Evolutionary conservation across 2,329 filamentous ascomycete species (phyloP), one percentile per base, ranked within the genome.

Genomic region (Microdochium nivale): DNA sequence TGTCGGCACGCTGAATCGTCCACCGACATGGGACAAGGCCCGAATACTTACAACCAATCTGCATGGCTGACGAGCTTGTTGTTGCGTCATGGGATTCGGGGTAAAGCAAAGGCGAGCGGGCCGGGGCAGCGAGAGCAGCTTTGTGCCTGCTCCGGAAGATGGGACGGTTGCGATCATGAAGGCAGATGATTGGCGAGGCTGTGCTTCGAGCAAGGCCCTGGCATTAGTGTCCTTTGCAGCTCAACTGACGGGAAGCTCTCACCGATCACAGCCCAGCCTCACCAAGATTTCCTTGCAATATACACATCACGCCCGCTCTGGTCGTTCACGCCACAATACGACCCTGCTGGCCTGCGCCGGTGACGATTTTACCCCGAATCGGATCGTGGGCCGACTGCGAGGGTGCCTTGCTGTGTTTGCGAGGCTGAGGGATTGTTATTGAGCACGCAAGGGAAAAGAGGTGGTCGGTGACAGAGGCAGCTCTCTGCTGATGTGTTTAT

Each of bases 261-360:
- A 44, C 40, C 40, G 40, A 44, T 19, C 16, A 3, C 14, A 9
- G 33, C 5, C 33, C 4, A 16, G 33, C 13, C 35, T 40, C 14
- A 8, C 13, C 32, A 9, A 16, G 13, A 14, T 40, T 40, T 16
- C 35, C 35, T 7, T 16, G 35, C 35, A 16, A 40, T 9, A 16
- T 9, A 33, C 14, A 16, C 53, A 35, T 48, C 16, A 47, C 37
- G 21, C 32, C 51, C 48, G 30, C 50, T 46, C 27, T 32, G 53
- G 33, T 13, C 23, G 46, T 55, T 49, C 40, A 51, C 25, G 52
- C 48, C 40, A 49, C 35, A 56, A 52, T 55, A 50, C 11, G 23
- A 44, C 40, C 40, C 23, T 16, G 40, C 21, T 13, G 16, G 40
- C 16, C 5, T 13, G 40, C 9, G 19, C 16, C 40, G 40, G 40